A percentile compares a stretch with the other conserved stretches of the same genome.
phyloP scores from a whole-genome alignment of 176 grass and related monocot genomes.

The Carex myosuroides region DNA sequence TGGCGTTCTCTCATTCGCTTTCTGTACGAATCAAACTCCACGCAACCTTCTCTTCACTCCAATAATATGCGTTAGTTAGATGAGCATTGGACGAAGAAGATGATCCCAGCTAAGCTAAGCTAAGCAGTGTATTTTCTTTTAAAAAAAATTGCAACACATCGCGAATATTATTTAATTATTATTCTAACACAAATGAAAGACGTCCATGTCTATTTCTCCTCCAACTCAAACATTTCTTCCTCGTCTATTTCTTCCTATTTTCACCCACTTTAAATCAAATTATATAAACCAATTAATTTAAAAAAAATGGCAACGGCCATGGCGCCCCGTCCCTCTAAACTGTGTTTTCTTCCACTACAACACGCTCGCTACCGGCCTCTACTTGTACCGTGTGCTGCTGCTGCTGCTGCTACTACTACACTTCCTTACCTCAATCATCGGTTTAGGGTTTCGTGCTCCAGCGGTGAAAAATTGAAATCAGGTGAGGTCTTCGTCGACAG shows the following conservation, averaged over 20 bases:
- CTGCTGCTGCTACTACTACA: background rate
- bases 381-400: background rate
- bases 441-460: constrained; percentile 32
- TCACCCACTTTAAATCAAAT: background rate
- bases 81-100: background rate
- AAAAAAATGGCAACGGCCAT: constrained; percentile 7
- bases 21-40: background rate
- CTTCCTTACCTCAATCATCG: background rate
- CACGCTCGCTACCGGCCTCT: constrained; percentile 2
- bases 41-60: background rate
- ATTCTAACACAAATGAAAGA: no score
- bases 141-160: no score
- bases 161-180: background rate
- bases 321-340: background rate
- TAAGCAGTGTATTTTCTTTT: no score
- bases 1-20: constrained; percentile 13
- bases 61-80: background rate
- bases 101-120: no score
- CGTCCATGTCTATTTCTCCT: no score
- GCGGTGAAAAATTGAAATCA: constrained; percentile 15
- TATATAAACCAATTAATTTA: background rate
- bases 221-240: no score
- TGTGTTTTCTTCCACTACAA: background rate
- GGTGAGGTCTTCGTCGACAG: constrained; percentile 35
- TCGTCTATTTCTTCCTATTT: no score